These are phyloP conservation scores for Russula ochroleuca DNA, from an alignment of 768 basidiomycete species.

Conservation along the genomic window DNA sequence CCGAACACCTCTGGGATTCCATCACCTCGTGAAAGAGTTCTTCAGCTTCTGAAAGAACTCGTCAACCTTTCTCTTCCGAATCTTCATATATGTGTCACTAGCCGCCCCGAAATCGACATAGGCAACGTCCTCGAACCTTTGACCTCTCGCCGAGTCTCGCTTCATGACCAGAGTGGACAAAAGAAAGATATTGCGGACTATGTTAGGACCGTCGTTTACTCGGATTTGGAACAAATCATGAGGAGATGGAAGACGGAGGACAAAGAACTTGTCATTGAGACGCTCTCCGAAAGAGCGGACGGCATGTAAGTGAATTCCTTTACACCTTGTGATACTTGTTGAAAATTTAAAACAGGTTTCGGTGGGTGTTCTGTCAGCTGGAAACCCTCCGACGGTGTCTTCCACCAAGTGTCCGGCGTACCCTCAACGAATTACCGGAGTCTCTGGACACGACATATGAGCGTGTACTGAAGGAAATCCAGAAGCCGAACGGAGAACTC, in stretches of 20 bases:
- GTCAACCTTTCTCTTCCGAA: not conserved
- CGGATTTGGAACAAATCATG: slow-evolving; percentile 1
- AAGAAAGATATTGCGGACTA: not conserved
- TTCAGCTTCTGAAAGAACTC: slow-evolving; percentile 2
- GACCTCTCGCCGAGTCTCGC: not conserved
- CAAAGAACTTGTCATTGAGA: not conserved
- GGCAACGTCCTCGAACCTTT: not conserved
- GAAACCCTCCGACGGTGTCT: slow-evolving; percentile 1
- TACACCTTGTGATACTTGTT: not conserved
- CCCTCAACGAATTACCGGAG: not conserved
- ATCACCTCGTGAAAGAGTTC: not conserved
- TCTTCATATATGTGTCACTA: not conserved
- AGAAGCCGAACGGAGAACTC: not conserved
- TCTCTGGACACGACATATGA: slow-evolving; percentile 2
- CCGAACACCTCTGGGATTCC: not conserved
- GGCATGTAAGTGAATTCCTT: slow-evolving; percentile 3
- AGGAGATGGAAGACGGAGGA: not conserved
- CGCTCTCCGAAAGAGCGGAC: slow-evolving; percentile 5
- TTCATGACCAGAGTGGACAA: slow-evolving; percentile 7
- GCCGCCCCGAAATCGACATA: slow-evolving; percentile 9
- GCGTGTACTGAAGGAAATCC: not conserved
- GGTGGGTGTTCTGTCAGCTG: not conserved
- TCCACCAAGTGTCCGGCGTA: not conserved
- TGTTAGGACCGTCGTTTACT: not conserved
- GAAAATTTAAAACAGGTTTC: not conserved